Base-by-base conservation (phyloP, 2,329 filamentous ascomycete genomes). In the Cryphonectria parasitica region DNA sequence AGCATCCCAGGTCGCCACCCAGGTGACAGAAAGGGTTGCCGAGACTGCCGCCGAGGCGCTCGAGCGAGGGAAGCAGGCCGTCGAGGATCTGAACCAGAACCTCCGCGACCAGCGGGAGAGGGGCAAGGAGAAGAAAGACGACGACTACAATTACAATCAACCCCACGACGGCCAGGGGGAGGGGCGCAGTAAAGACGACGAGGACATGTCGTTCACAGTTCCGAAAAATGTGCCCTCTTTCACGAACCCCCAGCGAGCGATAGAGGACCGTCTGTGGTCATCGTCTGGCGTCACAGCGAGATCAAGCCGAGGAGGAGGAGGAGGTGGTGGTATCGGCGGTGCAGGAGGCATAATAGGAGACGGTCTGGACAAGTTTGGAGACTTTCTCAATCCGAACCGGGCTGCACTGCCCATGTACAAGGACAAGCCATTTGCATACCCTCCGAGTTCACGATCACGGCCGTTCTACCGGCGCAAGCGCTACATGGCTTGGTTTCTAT, bases 391-490 rank as follows among this genome's bases (percentile, higher is more conserved):
- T 52, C 87, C 82, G 34, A 80, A 80, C 72, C 45, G 73, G 77
- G 82, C 79, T 72, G 84, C 89, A 70, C 83, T 99, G 73, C 96
- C 96, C 62, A 95, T 98, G 92, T 99, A 99, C 84, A 99, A 99
- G 82, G 96, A 99, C 83, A 99, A 99, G 80, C 96, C 96, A n/a
- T 96, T 93, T 78, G 87, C 86, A 66, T 91, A 92, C 76, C 85
- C 88, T 60, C 83, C 86, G 45, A 88, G 88, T 72, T 85, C 87
- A 75, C 87, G 88, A 76, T 84, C 85, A 73, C 85, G 85, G 66
- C 85, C 88, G 45, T 81, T 88, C 75, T 90, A 89, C 83, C 87
- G 87, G 79, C 87, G 88, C 76, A 93, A 91, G 82, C 84, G 91
- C 71, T 80, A 88, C 39, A 74, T 90, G 31, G 84, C 81, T 1